A percentile compares a stretch with the other conserved stretches of the same genome.
Conservation (phyloP, 805 yeast species). For the Ogataea methanolica region DNA sequence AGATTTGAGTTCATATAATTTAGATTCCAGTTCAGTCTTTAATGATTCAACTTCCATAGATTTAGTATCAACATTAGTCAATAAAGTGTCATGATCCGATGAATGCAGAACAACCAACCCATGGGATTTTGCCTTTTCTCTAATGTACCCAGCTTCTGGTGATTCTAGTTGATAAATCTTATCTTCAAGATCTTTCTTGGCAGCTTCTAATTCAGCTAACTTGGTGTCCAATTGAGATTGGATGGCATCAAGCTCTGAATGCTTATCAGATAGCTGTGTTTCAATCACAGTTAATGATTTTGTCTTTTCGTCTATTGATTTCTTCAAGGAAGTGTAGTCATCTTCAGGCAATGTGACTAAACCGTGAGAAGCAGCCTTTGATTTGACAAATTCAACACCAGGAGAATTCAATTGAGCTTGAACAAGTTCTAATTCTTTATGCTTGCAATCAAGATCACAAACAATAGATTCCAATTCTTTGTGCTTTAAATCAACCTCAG, state of each 20-base stretch:
- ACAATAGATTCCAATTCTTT: not conserved
- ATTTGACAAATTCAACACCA: constrained; percentile 3
- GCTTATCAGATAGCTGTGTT: not conserved
- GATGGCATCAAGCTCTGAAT: constrained; percentile 8
- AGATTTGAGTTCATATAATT: not conserved
- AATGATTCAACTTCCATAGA: constrained; percentile 1
- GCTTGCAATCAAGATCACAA: not conserved
- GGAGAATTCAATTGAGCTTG: constrained; percentile 6
- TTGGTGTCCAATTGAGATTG: not conserved
- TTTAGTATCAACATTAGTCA: constrained; percentile 5
- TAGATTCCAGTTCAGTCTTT: not conserved
- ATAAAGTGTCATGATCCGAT: constrained; percentile 9
- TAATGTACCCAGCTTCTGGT: constrained; percentile 10
- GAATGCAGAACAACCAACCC: constrained; percentile 25
- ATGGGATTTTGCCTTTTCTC: constrained; percentile 24
- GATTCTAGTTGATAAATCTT: not conserved
- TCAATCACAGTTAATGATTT: not conserved
- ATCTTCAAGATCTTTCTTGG: not conserved
- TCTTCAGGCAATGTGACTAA: constrained; percentile 5
- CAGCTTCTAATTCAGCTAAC: not conserved
- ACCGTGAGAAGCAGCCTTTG: constrained; percentile 2
- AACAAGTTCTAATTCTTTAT: constrained; percentile 3
- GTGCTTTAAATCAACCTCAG: not conserved
- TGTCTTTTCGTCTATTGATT: not conserved
- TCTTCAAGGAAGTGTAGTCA: constrained; percentile 2